Evolutionary conservation across 495 filamentous ascomycete genomes (phyloP).

Genomic region (Penicillium canariense): DNA sequence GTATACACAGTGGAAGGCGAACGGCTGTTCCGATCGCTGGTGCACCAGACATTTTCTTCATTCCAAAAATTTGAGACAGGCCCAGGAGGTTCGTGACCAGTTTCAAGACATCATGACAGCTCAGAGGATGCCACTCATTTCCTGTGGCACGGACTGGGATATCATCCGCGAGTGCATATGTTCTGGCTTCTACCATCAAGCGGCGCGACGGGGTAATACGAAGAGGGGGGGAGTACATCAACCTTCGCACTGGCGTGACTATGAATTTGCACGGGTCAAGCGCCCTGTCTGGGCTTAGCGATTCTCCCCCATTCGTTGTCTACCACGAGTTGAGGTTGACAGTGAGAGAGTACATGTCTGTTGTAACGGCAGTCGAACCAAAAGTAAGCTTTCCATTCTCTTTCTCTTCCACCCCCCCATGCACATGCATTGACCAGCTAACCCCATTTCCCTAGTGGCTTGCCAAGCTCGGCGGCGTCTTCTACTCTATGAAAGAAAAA

Average conservation of each 20-base stretch:
- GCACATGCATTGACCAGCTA: slow-evolving; percentile 6
- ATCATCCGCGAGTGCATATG: slow-evolving; percentile 94
- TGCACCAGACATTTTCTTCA: slow-evolving; percentile 91
- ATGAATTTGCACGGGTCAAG: slow-evolving; percentile 93
- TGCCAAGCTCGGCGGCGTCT: slow-evolving; percentile 96
- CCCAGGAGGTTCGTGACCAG: slow-evolving; percentile 91
- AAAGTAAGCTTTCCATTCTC: slow-evolving; percentile 50
- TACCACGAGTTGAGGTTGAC: slow-evolving; percentile 99
- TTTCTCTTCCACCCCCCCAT: not conserved
- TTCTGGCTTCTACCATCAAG: slow-evolving; percentile 96
- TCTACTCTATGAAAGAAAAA: slow-evolving; percentile 98
- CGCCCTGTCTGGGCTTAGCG: slow-evolving; percentile 87
- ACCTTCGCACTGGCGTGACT: slow-evolving; percentile 88
- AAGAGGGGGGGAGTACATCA: slow-evolving; percentile 96
- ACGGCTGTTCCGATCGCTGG: slow-evolving; percentile 89
- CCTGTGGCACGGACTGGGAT: slow-evolving; percentile 97
- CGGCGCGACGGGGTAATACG: slow-evolving; percentile 86
- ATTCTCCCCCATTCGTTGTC: slow-evolving; percentile 93
- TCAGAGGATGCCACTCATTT: slow-evolving; percentile 83
- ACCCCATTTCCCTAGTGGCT: slow-evolving; percentile 62
- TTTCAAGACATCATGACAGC: slow-evolving; percentile 91
- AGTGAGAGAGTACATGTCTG: slow-evolving; percentile 97
- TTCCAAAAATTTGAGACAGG: slow-evolving; percentile 83
- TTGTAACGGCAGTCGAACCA: slow-evolving; percentile 93
- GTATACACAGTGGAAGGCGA: slow-evolving; percentile 91